A percentile compares a stretch with the other conserved stretches of the same genome.
Conservation (phyloP, 2,329 filamentous ascomycete genomes). For the Talaromyces sp. region DNA sequence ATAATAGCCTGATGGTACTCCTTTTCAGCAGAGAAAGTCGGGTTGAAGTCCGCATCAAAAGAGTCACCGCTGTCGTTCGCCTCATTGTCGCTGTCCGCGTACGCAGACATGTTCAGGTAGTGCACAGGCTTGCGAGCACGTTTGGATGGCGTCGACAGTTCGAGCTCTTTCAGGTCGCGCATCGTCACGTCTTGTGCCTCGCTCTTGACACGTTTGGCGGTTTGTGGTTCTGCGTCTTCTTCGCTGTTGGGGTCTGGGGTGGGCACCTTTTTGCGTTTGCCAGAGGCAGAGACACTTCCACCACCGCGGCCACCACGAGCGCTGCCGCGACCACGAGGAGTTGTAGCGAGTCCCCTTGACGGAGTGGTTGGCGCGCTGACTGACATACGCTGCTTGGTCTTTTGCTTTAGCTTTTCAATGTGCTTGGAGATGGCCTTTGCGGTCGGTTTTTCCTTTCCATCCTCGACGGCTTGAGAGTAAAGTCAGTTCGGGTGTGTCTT, state of each 20-base stretch:
- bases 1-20: neutral
- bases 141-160: constrained; percentile 1
- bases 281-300: neutral
- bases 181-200: neutral
- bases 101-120: neutral
- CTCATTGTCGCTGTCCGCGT: neutral
- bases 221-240: neutral
- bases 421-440: constrained; percentile 5
- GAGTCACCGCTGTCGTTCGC: neutral
- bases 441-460: constrained; percentile 4
- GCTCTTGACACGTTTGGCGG: neutral
- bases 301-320: neutral
- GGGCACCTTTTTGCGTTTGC: constrained; percentile 1
- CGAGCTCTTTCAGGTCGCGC: neutral
- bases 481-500: neutral
- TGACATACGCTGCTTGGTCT: neutral
- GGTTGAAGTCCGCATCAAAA: neutral
- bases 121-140: neutral
- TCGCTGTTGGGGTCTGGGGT: neutral
- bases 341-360: neutral
- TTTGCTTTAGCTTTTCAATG: constrained; percentile 4
- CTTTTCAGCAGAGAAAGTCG: neutral
- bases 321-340: neutral
- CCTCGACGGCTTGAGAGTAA: neutral
- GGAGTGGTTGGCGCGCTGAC: neutral